A percentile compares a stretch with the other conserved stretches of the same genome.
phyloP scores from a whole-genome alignment of 2,329 filamentous ascomycete species.

The Pseudopyrenochaeta lycopersici region DNA sequence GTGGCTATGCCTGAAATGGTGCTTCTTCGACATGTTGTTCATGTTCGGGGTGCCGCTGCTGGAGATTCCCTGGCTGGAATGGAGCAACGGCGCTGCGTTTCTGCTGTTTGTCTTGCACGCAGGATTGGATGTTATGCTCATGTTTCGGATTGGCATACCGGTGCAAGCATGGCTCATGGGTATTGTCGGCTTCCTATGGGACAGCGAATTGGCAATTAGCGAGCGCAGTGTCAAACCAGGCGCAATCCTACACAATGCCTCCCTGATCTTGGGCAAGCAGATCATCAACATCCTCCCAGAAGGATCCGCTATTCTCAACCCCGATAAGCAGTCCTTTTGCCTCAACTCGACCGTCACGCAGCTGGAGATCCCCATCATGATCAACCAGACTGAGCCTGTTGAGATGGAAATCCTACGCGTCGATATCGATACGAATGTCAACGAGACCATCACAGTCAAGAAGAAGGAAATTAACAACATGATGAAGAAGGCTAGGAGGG shows the following conservation, averaged over 20 bases:
- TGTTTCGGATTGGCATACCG: constrained; percentile 89
- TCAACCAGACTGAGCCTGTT: constrained; percentile 92
- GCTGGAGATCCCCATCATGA: constrained; percentile 80
- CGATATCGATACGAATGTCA: constrained; percentile 81
- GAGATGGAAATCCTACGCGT: constrained; percentile 88
- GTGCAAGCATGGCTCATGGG: constrained; percentile 76
- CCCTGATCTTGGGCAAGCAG: constrained; percentile 93
- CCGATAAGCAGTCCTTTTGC: constrained; percentile 81
- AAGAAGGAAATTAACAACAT: constrained; percentile 78
- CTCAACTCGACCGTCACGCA: constrained; percentile 70
- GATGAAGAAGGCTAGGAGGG: constrained; percentile 73
- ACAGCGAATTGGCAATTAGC: constrained; percentile 92
- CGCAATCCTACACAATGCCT: constrained; percentile 88
- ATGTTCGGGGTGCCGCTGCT: constrained; percentile 87
- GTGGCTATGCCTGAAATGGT: constrained; percentile 93
- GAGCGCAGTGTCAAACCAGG: constrained; percentile 90
- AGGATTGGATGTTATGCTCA: constrained; percentile 81
- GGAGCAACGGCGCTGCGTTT: constrained; percentile 78
- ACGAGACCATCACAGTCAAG: constrained; percentile 81
- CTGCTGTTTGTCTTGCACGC: constrained; percentile 76
- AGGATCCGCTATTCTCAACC: constrained; percentile 90
- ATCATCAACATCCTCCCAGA: constrained; percentile 98
- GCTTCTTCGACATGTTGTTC: constrained; percentile 83
- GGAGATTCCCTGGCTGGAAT: constrained; percentile 96
- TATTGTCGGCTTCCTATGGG: constrained; percentile 83